Evolutionary conservation across 208 protist species (phyloP).

Genomic region (Trypanosoma conorhini): DNA sequence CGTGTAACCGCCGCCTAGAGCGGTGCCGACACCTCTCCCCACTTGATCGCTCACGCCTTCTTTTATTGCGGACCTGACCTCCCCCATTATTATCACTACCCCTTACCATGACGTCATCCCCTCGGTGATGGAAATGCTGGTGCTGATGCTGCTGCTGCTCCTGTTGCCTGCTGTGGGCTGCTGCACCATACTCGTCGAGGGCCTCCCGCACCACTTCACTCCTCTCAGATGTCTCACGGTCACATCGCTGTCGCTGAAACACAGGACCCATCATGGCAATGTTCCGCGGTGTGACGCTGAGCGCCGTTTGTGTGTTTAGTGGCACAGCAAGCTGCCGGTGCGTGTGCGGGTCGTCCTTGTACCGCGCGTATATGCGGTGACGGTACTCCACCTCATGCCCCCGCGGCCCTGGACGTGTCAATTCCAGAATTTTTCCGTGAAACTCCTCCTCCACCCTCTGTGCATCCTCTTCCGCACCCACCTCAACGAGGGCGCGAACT

Average conservation of each 20-base stretch:
- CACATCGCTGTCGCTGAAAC: conserved; percentile 11
- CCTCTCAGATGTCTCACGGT: neutral
- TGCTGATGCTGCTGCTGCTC: neutral
- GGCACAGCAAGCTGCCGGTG: conserved; percentile 17
- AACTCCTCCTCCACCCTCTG: conserved; percentile 38
- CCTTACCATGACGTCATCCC: neutral
- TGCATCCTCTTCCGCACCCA: conserved; percentile 39
- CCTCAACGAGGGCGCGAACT: conserved; percentile 47
- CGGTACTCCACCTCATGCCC: conserved; percentile 36
- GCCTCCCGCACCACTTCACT: neutral
- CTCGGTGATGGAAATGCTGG: neutral
- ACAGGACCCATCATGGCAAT: conserved; percentile 17
- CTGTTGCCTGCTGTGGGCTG: neutral
- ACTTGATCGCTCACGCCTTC: conserved; percentile 2
- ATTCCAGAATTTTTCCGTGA: conserved; percentile 26
- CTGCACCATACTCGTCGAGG: neutral
- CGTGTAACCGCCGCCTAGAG: conserved; percentile 1
- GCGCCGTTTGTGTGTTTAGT: conserved; percentile 17
- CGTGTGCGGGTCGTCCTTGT: conserved; percentile 9
- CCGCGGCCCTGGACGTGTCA: neutral
- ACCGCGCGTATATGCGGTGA: conserved; percentile 34
- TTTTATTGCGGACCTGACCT: neutral
- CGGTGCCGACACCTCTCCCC: conserved; percentile 14
- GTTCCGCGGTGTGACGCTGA: conserved; percentile 24
- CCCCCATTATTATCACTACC: neutral